phyloP scores from a whole-genome alignment of 2,329 filamentous ascomycete genomes.

The Fusarium sp. region DNA sequence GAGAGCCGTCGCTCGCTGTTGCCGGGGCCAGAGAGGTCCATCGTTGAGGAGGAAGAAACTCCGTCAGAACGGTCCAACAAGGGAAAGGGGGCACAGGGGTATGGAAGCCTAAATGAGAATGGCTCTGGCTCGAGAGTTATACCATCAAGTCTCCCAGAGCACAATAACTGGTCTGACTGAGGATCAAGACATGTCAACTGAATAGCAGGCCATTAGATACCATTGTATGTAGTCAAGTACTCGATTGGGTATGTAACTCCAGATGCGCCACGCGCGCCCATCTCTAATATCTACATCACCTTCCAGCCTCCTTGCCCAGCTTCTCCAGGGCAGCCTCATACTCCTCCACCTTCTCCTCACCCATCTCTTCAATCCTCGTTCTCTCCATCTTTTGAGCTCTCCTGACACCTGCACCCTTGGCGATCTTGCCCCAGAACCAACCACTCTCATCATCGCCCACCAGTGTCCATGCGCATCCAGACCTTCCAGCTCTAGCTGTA shows the following conservation, averaged over 20 bases:
- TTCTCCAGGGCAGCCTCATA: slow-evolving; percentile 70
- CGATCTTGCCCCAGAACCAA: slow-evolving; percentile 93
- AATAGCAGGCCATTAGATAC: background rate
- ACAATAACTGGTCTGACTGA: slow-evolving; percentile 42
- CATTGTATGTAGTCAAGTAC: background rate
- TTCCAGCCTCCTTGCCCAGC: slow-evolving; percentile 70
- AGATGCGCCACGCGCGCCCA: slow-evolving; percentile 13
- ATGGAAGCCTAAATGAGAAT: slow-evolving; percentile 34
- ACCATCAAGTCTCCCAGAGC: slow-evolving; percentile 41
- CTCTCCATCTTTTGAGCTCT: slow-evolving; percentile 61
- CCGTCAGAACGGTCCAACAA: slow-evolving; percentile 14
- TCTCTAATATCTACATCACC: slow-evolving; percentile 33
- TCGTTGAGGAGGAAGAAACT: slow-evolving; percentile 41
- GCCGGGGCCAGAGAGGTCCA: slow-evolving; percentile 41
- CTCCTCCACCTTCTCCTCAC: slow-evolving; percentile 57
- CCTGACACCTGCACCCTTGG: slow-evolving; percentile 64
- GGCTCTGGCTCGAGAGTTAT: slow-evolving; percentile 41
- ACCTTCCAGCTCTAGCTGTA: slow-evolving; percentile 83
- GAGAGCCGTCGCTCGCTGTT: slow-evolving; percentile 44
- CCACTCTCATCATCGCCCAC: slow-evolving; percentile 84
- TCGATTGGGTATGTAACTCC: slow-evolving; percentile 34
- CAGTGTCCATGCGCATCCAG: slow-evolving; percentile 87
- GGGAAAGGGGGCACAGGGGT: slow-evolving; percentile 14
- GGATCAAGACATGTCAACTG: background rate
- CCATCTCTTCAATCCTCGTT: slow-evolving; percentile 60